A percentile compares a stretch with the other conserved stretches of the same genome.
Conservation (phyloP, 2,329 filamentous ascomycete genomes). For the Curvularia spicifera region DNA sequence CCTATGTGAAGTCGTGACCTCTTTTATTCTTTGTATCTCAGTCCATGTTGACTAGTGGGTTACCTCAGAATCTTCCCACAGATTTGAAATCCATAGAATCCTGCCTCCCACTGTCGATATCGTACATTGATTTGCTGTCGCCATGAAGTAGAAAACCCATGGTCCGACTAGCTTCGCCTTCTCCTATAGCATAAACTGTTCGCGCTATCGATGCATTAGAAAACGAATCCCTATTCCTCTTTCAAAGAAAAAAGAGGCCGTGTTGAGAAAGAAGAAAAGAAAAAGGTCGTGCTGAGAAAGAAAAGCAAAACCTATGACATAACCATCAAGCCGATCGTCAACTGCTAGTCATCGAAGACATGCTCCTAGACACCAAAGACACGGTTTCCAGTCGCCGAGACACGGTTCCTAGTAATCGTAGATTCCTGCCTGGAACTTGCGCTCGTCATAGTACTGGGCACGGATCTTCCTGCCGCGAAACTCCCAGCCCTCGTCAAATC, state of each 20-base stretch:
- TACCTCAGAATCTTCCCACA: not conserved
- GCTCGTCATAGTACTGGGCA: constrained; percentile 81
- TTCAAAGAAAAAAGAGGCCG: not conserved
- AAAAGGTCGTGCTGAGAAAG: not conserved
- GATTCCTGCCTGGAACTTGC: constrained; percentile 72
- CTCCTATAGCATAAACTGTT: not conserved
- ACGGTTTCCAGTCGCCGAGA: not conserved
- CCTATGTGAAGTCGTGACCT: not conserved
- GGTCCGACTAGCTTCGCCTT: not conserved
- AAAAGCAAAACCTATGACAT: not conserved
- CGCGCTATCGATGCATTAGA: not conserved
- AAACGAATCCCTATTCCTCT: not conserved
- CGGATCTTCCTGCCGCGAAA: constrained; percentile 87
- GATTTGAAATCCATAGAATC: not conserved
- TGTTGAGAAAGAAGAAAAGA: not conserved
- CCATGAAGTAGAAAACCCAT: not conserved
- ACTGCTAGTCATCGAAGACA: not conserved
- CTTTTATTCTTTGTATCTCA: not conserved
- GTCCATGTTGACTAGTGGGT: not conserved
- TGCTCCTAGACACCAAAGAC: too few relatives aligned
- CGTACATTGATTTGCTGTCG: not conserved
- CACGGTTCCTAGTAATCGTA: constrained; percentile 35
- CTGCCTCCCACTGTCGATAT: not conserved
- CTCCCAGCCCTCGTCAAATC: constrained; percentile 86
- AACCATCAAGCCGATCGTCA: too few relatives aligned